Conservation (phyloP, 2,329 filamentous ascomycete species). For the Davidsoniella virescens region DNA sequence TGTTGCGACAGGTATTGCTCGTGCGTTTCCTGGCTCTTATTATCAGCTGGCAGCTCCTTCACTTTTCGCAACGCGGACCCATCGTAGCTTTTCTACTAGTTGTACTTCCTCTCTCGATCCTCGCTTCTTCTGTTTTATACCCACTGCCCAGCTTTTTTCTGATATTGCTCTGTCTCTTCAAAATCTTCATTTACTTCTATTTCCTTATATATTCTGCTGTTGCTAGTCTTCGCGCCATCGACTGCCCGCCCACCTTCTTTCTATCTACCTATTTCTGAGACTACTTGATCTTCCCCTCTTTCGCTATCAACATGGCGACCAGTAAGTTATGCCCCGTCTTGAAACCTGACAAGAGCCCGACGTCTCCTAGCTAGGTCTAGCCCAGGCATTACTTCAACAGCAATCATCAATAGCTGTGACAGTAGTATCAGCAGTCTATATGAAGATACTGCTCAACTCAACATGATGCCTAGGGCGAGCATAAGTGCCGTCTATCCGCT, state of each 20-base stretch:
- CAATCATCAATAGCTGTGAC: background rate
- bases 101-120: too few species aligned
- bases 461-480: too few species aligned
- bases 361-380: background rate
- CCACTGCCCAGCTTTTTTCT: background rate
- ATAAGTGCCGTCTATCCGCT: background rate
- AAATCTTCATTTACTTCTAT: background rate
- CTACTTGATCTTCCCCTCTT: background rate
- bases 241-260: background rate
- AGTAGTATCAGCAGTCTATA: too few species aligned
- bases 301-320: constrained; percentile 20
- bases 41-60: constrained; percentile 7
- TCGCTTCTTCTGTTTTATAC: too few species aligned
- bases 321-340: constrained; percentile 21
- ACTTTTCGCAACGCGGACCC: constrained; percentile 2
- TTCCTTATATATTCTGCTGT: background rate
- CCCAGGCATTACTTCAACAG: background rate
- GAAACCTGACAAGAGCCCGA: background rate
- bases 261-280: background rate
- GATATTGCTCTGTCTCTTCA: background rate
- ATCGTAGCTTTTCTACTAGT: constrained; percentile 4
- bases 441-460: too few species aligned
- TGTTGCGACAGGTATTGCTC: constrained; percentile 9
- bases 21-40: constrained; percentile 8
- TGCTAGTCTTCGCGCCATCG: background rate